Evolutionary conservation across 495 filamentous ascomycete species (phyloP).

Genomic region (Physcia stellaris): DNA sequence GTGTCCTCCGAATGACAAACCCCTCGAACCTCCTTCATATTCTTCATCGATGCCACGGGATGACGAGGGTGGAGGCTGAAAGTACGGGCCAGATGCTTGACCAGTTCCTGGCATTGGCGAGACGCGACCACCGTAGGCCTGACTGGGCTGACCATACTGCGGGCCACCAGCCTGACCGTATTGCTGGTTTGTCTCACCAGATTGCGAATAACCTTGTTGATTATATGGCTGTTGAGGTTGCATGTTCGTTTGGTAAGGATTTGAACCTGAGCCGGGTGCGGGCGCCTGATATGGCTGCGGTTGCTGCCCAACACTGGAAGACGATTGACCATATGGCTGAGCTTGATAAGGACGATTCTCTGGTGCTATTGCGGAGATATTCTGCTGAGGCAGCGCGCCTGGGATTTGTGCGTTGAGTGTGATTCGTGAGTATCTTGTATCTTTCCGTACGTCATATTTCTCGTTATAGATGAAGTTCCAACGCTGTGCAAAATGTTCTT

Average conservation of each 20-base stretch:
- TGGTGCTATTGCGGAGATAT: neutral
- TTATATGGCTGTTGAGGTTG: constrained; percentile 3
- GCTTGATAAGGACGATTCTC: neutral
- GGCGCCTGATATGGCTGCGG: constrained; percentile 1
- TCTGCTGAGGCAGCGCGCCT: constrained; percentile 9
- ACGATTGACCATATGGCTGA: constrained; percentile 18
- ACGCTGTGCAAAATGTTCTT: constrained; percentile 67
- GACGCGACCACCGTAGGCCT: constrained; percentile 3
- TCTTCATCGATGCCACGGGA: constrained; percentile 29
- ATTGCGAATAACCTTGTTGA: neutral
- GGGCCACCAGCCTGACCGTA: constrained; percentile 7
- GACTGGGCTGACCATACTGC: constrained; percentile 6
- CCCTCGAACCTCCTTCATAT: constrained; percentile 20
- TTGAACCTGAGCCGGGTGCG: neutral
- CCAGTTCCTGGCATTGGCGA: constrained; percentile 17
- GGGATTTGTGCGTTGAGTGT: constrained; percentile 17
- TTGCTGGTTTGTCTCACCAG: constrained; percentile 13
- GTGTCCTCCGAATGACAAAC: constrained; percentile 3
- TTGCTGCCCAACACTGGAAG: constrained; percentile 12
- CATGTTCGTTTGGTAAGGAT: neutral
- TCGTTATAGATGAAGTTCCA: constrained; percentile 88
- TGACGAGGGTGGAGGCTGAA: constrained; percentile 27
- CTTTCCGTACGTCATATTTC: constrained; percentile 61
- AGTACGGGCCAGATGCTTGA: constrained; percentile 20
- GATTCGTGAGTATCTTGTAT: constrained; percentile 46